Evolutionary conservation across 176 grass and related monocot genomes (phyloP), one percentile per base, ranked within the genome.

Genomic region (Musa acuminata): DNA sequence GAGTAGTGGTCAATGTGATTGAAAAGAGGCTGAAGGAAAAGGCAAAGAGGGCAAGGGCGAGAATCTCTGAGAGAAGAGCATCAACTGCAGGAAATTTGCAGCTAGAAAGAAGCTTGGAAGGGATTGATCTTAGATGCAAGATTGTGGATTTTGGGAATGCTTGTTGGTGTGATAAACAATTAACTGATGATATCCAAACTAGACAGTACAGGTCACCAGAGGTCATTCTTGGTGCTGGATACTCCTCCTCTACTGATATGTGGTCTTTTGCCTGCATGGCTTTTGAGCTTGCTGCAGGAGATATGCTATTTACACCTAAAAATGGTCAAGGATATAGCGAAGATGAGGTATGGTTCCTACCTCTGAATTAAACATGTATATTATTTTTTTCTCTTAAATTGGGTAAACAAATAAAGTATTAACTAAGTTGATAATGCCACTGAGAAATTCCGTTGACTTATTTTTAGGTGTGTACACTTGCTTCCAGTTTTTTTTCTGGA

Each of bases 101-200:
- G 16, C 24, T 64, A 64, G 86, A 94, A 82, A 91, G 95, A 51
- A 94, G 82, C 69, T 91, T 99, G 76, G 88, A 93, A 74, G 90
- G 82, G 78, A 99, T 99, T 72, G 84, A 99, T 73, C 79, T 99
- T 74, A 80, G 78, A 85, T 99, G 90, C 63, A 99, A 99, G 88
- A 86, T 99, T 82, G 95, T 99, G 60, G 95, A 99, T 79, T 91
- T 99, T 72, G 95, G 95, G 66, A 99, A 99, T 79, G 95, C 95
- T 78, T 99, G 95, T 78, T 99, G 88, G 88, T 84, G 72, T 63
- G 80, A 94, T 82, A 99, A 91, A 68, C 88, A 94, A 68, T 99
- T 89, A 80, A 93, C 82, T 51, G 86, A 99, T 86, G 87, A 89
- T 77, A 94, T 99, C 74, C 95, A 99, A 75, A 99, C 90, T 82